Base-by-base conservation (phyloP, 2,329 filamentous ascomycete species). In the Arthrobotrys sphaeroides region DNA sequence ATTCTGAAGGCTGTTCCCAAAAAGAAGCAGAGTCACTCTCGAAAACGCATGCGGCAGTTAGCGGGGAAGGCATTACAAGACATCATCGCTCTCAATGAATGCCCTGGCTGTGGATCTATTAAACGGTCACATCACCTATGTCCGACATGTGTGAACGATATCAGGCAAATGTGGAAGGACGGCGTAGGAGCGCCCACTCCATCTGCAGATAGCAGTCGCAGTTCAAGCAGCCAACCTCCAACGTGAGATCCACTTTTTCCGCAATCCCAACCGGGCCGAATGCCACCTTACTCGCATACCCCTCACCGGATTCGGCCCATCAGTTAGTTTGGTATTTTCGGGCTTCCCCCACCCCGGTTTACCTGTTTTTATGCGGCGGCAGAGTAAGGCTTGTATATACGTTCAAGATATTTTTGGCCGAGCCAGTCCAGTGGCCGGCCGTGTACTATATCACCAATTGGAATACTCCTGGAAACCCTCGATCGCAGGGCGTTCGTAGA, bases 11-110 rank as follows among this genome's bases (percentile, higher is more conserved):
- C 95, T 0, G 95, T 98, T 13, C 95, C 95, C 3, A 99, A 99
- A 87, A 98, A 97, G 85, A 99, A 98, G 88, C 96, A 93, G 33
- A 97, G 94, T 43, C 93, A 99, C 83, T 92, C 92, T 86, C 97
- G 95, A 85, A 97, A 93, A 87, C 88, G 95, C 79, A 90, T 93
- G 81, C 89, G 96, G 80, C 93, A 96, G 82, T 91, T 98, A 90
- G 94, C 94, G 22, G 95, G 95, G 81, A 99, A 99, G 85, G 94
- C 90, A 47, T 84, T 99, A 79, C 92, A 97, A 84, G 95, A 99
- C 82, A 89, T 96, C 70, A 95, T 91, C 77, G 88, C 88, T 64
- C 84, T 99, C 79, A 96, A 93, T 84, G 92, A 89, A 81, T 99
- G 95, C 82, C 91, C 94, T 0, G 92, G 90, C 12, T 99, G 95